Evolutionary conservation across 768 basidiomycete genomes (phyloP).

Genomic region (Hortiboletus flavorubellus): DNA sequence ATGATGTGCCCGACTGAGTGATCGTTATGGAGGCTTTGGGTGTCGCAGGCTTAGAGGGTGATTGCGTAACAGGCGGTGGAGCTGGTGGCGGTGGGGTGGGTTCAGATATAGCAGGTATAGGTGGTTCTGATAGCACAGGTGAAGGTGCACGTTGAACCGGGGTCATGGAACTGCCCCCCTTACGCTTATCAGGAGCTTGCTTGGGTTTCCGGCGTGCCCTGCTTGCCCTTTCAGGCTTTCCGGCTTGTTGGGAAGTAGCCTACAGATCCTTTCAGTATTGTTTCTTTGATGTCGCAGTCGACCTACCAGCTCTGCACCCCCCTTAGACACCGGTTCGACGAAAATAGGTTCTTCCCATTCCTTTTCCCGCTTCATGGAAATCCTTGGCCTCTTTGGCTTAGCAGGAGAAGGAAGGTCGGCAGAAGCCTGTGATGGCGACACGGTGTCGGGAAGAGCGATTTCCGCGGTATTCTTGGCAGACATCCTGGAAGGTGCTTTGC

Average conservation of each 20-base stretch:
- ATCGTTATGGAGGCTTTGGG: constrained; percentile 35
- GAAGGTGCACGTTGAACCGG: constrained; percentile 13
- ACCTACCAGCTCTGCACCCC: constrained; percentile 17
- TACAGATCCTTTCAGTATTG: constrained; percentile 5
- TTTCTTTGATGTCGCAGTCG: neutral
- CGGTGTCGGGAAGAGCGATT: constrained; percentile 5
- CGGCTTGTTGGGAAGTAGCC: constrained; percentile 9
- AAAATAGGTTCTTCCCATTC: constrained; percentile 22
- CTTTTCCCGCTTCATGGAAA: constrained; percentile 26
- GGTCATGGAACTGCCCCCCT: constrained; percentile 9
- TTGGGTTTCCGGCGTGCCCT: constrained; percentile 26
- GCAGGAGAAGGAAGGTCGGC: constrained; percentile 22
- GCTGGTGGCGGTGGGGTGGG: constrained; percentile 4
- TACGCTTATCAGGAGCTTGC: constrained; percentile 16
- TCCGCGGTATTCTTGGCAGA: constrained; percentile 18
- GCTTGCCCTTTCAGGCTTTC: constrained; percentile 13
- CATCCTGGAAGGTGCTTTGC: constrained; percentile 27
- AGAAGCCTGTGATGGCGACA: constrained; percentile 14
- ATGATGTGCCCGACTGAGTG: constrained; percentile 30
- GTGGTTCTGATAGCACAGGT: constrained; percentile 2
- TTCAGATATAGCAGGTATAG: constrained; percentile 18
- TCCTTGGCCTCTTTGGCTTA: constrained; percentile 31
- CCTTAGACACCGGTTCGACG: constrained; percentile 3
- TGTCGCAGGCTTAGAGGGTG: constrained; percentile 24
- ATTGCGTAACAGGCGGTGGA: constrained; percentile 10